Base-by-base conservation (phyloP, 306 rosid genomes). In the Castanospermum australe region DNA sequence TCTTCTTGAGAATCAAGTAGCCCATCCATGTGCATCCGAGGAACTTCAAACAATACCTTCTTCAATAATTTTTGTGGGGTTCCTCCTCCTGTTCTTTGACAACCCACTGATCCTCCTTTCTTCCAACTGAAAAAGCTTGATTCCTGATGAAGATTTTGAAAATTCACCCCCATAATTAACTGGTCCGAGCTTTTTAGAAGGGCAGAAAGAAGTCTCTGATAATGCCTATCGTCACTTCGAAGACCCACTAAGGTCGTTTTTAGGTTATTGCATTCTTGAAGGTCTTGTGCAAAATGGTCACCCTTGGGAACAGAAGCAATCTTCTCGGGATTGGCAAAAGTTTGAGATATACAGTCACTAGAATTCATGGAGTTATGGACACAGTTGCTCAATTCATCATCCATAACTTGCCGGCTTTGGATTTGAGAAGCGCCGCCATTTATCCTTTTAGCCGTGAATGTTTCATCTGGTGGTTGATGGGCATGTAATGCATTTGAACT, bases 301-400 rank as follows among this genome's bases (percentile, higher is more conserved):
- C 12, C 77, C 36, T 83, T 81, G 6, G 84, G 72, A 81, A 52
- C 75, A 22, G 81, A 77, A 82, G 67, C 75, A 30, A 75, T 77
- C 42, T 77, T 89, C 79, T 85, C 92, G 54, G 87, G 83, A 68
- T 81, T 73, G 13, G 81, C 86, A 25, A 89, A 79, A 69, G 91
- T 87, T 76, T 93, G 98, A 77, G 98, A 93, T 84, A 91, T 86
- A 50, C 98, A 88, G 60, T 93, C 98, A 80, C 94, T 91, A 18
- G 97, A 88, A 75, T 84, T 88, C 90, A 89, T 77, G 45, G 96
- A 93, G 71, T 90, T 86, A 59, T 67, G 91, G 51, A 85, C 79
- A 73, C 88, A 80, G 52, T 91, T 91, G 80, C 93, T 88, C 18
- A 87, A 57, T 68, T 89, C 97, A 28, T 93, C 97, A 61, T 91